Base-by-base conservation (phyloP, 345 rosid genomes). In the Linum trigynum region DNA sequence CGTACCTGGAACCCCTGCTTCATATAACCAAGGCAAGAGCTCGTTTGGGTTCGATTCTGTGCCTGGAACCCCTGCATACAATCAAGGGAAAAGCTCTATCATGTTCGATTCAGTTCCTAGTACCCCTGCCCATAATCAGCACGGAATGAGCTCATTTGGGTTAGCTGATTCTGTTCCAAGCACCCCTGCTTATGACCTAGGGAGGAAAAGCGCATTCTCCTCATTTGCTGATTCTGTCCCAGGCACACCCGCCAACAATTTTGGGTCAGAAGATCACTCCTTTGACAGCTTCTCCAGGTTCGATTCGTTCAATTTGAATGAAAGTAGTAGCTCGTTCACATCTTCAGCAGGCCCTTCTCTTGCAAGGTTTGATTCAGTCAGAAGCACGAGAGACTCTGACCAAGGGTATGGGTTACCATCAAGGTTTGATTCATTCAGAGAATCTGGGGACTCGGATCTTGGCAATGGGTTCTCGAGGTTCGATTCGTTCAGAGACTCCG, bases 251-350 rank as follows among this genome's bases (percentile, higher is more conserved):
- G 63, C 55, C 74, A 70, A 45, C 77, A 68, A 76, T 65, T 84
- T 69, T 59, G 86, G 77, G 15, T 60, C 74, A 35, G 81, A 82
- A 55, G 86, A 84, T 58, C 80, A 67, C 70, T 82, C 90, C 48
- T 77, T 84, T 63, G 89, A 87, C 83, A 83, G 78, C 80, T 87
- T 91, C 80, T 86, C 92, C 32, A 80, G 94, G 74, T 92, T 83
- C 3, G 98, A 90, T 75, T 88, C 96, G 7, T 86, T 85, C 61
- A 71, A 59, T 57, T 51, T 73, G 67, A 73, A 68, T 6, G 84
- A 77, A 39, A 50, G 74, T 23, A 77, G 50, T 11, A 48, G 84
- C 55, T 61, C 62, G 37, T 72, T 75, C 62, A 71, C 71, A 7
- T 71, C 78, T 4, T 50, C 78, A 23, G 32, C 32, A 37, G 58